Evolutionary conservation across 371 early-diverging fungal species (phyloP).

Genomic region (Rhizomucor pusillus): DNA sequence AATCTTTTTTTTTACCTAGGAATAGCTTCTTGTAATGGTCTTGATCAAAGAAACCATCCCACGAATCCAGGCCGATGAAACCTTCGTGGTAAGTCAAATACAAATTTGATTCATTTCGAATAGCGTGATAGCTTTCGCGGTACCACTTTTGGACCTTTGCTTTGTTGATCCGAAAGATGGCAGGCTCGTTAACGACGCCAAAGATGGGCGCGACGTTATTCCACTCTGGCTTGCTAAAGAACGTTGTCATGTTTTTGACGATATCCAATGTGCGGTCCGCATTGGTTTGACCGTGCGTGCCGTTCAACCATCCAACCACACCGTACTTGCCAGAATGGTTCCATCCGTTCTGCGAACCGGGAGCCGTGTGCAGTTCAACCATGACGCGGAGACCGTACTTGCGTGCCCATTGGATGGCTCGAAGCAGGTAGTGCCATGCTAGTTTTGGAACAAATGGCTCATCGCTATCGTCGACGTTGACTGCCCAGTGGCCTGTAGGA

Average conservation of each 20-base stretch:
- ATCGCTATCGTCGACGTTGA: constrained; percentile 23
- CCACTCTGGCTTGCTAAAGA: constrained; percentile 48
- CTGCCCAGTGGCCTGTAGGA: constrained; percentile 76
- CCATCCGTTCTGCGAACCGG: constrained; percentile 82
- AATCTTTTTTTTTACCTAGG: no score
- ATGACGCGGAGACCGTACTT: constrained; percentile 68
- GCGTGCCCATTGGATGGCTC: constrained; percentile 65
- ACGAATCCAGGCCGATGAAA: constrained; percentile 26
- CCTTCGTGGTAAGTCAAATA: constrained; percentile 45
- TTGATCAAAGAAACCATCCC: constrained; percentile 35
- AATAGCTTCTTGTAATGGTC: constrained; percentile 26
- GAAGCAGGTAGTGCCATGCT: constrained; percentile 54
- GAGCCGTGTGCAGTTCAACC: constrained; percentile 74
- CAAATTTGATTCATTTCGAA: constrained; percentile 28
- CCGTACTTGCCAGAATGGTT: constrained; percentile 64
- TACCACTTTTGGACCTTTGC: constrained; percentile 34
- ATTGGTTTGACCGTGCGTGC: constrained; percentile 31
- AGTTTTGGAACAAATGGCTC: constrained; percentile 63
- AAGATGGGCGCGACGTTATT: constrained; percentile 48
- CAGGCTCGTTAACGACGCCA: constrained; percentile 53
- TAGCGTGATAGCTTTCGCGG: constrained; percentile 20
- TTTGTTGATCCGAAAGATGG: constrained; percentile 19
- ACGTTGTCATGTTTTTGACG: constrained; percentile 33
- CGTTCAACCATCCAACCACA: constrained; percentile 47
- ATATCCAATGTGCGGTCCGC: constrained; percentile 34